Conservation (phyloP, 176 grass and related monocot species). For the Phyllostachys edulis region DNA sequence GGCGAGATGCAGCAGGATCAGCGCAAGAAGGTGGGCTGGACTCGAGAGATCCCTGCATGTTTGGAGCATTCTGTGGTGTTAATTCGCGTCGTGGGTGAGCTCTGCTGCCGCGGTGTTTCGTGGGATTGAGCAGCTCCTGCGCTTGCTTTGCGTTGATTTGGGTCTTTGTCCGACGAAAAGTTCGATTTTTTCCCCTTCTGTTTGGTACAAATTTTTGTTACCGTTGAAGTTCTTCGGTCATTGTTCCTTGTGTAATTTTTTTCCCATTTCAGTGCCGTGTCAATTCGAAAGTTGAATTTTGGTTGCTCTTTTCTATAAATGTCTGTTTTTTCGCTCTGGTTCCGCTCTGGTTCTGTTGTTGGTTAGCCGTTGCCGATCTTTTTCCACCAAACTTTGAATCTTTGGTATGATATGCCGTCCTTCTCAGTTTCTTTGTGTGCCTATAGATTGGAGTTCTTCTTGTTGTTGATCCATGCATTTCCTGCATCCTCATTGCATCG, state of each 20-base stretch:
- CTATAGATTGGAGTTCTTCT: background rate
- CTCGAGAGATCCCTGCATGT: constrained; percentile 31
- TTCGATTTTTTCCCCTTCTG: background rate
- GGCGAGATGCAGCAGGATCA: constrained; percentile 91
- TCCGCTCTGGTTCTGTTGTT: background rate
- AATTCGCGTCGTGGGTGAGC: background rate
- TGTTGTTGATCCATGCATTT: background rate
- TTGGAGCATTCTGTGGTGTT: background rate
- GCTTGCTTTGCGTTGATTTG: constrained; percentile 29
- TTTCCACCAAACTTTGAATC: background rate
- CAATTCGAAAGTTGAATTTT: constrained; percentile 38
- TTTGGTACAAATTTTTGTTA: background rate
- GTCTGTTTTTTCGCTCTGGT: constrained; percentile 3
- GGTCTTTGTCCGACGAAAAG: background rate
- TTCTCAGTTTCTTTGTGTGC: background rate
- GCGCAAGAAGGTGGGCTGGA: constrained; percentile 75
- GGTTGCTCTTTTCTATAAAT: background rate
- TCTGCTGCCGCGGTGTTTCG: background rate
- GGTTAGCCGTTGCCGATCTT: constrained; percentile 2
- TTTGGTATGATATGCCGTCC: background rate
- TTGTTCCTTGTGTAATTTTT: background rate
- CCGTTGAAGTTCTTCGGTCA: background rate
- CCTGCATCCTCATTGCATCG: background rate
- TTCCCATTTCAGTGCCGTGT: constrained; percentile 20
- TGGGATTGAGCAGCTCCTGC: background rate